Conservation (phyloP, 805 yeast species). For the Kodamaea leandrae region DNA sequence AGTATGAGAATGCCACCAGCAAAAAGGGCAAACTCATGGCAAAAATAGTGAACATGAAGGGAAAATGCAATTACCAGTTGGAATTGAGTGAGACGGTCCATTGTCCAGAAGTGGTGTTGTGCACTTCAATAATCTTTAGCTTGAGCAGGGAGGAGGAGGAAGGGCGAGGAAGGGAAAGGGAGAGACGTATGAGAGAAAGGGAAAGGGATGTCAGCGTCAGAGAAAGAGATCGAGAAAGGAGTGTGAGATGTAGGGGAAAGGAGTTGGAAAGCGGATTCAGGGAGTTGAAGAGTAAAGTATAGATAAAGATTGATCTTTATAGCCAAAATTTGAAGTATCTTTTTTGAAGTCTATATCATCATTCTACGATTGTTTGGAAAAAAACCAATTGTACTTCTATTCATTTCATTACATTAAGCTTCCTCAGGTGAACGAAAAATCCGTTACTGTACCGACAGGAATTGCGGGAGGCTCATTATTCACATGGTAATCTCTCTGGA, state of each 20-base stretch:
- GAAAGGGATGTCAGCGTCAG: too few relatives aligned
- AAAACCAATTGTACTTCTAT: slow-evolving; percentile 4
- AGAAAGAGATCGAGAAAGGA: too few relatives aligned
- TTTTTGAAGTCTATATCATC: too few relatives aligned
- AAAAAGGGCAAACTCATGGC: slow-evolving; percentile 6
- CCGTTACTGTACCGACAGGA: slow-evolving; percentile 34
- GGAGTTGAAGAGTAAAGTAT: too few relatives aligned
- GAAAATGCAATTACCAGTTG: slow-evolving; percentile 6
- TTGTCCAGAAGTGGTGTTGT: slow-evolving; percentile 8
- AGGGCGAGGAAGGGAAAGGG: background rate
- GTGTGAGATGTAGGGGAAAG: too few relatives aligned
- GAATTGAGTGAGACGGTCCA: slow-evolving; percentile 6
- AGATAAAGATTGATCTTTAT: too few relatives aligned
- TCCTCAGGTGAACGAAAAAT: slow-evolving; percentile 18
- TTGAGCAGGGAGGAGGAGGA: slow-evolving; percentile 5
- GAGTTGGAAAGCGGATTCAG: too few relatives aligned
- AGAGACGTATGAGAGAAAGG: background rate
- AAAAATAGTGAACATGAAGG: slow-evolving; percentile 5
- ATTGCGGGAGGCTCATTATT: slow-evolving; percentile 32
- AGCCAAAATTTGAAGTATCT: too few relatives aligned
- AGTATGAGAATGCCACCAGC: slow-evolving; percentile 6
- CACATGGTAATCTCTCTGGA: slow-evolving; percentile 31
- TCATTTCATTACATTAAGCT: slow-evolving; percentile 12
- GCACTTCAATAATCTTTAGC: slow-evolving; percentile 6
- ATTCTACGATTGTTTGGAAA: too few relatives aligned